A percentile compares a stretch with the other conserved stretches of the same genome.
Conservation (phyloP, 129 eudicot genomes). For the Flaveria sonorensis region DNA sequence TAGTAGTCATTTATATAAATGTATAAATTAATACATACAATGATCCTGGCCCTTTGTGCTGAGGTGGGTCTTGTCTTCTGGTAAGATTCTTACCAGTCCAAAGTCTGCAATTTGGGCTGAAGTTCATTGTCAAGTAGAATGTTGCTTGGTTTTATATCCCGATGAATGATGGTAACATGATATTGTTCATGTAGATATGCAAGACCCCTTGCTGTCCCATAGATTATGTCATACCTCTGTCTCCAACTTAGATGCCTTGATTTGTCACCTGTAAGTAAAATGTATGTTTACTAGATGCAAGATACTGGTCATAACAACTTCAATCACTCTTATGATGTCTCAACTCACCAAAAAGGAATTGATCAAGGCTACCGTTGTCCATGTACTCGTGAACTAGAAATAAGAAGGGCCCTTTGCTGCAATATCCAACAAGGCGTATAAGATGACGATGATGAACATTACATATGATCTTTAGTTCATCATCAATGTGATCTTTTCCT, state of each 20-base stretch:
- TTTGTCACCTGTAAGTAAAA: slow-evolving; percentile 42
- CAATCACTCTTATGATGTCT: neutral
- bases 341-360: slow-evolving; percentile 55
- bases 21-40: slow-evolving; percentile 31
- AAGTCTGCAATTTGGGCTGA: slow-evolving; percentile 63
- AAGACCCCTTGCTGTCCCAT: slow-evolving; percentile 67
- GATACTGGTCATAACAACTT: slow-evolving; percentile 6
- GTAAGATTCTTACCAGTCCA: slow-evolving; percentile 54
- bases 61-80: slow-evolving; percentile 56
- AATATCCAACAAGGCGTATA: slow-evolving; percentile 62
- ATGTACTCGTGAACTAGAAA: slow-evolving; percentile 65
- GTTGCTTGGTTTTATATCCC: slow-evolving; percentile 63
- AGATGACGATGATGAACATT: slow-evolving; percentile 72
- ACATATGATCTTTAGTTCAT: slow-evolving; percentile 63
- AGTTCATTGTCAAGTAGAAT: slow-evolving; percentile 58
- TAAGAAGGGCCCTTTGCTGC: slow-evolving; percentile 56
- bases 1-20: neutral
- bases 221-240: slow-evolving; percentile 57
- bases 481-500: slow-evolving; percentile 55
- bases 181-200: slow-evolving; percentile 72
- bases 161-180: slow-evolving; percentile 63
- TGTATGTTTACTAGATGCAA: slow-evolving; percentile 9
- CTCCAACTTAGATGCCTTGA: slow-evolving; percentile 50
- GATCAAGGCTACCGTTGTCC: slow-evolving; percentile 77
- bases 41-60: slow-evolving; percentile 62